Evolutionary conservation across 225 moss, liverwort and hornwort species (phyloP), one percentile per base, ranked within the genome.

Genomic region (Sphagnum tenellum): DNA sequence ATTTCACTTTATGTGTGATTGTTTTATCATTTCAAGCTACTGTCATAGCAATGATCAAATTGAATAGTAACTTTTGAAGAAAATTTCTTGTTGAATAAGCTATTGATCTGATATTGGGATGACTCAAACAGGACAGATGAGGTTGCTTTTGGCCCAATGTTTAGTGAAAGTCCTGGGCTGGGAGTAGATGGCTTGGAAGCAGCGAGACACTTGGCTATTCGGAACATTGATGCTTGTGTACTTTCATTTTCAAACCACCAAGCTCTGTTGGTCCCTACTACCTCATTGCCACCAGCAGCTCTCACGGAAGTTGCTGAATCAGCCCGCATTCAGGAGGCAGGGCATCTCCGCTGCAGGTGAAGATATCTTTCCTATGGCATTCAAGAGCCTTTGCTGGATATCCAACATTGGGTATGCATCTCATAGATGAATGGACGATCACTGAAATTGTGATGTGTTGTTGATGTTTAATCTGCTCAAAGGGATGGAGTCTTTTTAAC

Each of bases 281-380:
- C 83, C 2, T 94, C 94, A 69, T 94, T 91, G 94, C 78, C 91
- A 44, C 83, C 89, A 14, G 81, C 85, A 13, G 72, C 74, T 5
- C 79, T 94, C 5, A 55, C 72, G 67, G 80, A 74, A 54, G 85
- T 94, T 13, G 87, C 89, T 60, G 94, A 94, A 69, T 67, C 82
- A 72, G 94, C 94, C 64, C 78, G 91, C 48, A 94, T 94, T 50
- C 89, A 75, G 55, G 94, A 94, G 78, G 94, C 94, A 46, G 94
- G 94, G 5, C 94, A 91, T 67, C 87, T 94, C 48, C 81, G 94
- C 63, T 94, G 91, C 91, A 94, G 94, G 94, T 65, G 64, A 65
- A 65, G 3, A 48, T 11, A 65, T 11, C 64, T 48, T 48, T 50
- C 11, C 29, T 29, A 29, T 29, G 29, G 29, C 1, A 29, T 29